Base-by-base conservation (phyloP, 352 stramenopile genomes). In the Phytophthora palmivora region DNA sequence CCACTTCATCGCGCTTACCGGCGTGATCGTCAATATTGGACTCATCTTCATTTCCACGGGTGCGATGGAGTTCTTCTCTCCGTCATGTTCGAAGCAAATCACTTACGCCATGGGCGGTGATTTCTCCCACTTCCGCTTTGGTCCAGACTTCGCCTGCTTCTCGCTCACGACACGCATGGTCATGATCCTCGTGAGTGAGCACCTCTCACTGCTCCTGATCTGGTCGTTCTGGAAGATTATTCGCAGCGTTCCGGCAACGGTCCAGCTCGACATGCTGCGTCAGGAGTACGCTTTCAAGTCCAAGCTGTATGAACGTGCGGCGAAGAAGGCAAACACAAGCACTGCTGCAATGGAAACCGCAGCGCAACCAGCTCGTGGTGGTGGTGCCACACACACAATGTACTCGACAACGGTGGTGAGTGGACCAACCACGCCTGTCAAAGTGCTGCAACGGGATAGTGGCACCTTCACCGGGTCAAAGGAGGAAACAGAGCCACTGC, bases 31-130 rank as follows among this genome's bases (percentile, higher is more conserved):
- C 44, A 91, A 94, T 54, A 83, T 91, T 22, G 81, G 82, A 0
- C 72, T 94, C 1, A 72, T 94, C 38, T 94, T 88, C 49, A 81
- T 94, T 46, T 94, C 85, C 6, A 94, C 82, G 0, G 84, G 85
- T 12, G 77, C 85, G 28, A 82, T 91, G 58, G 85, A 94, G 57
- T 94, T 94, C 49, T 89, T 67, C 55, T 88, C 79, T 24, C 22
- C 61, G 1, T 42, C 48, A 4, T 94, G 85, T 50, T 74, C 79
- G 6, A 46, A 69, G 37, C 70, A 86, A 42, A 87, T 91, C 59
- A 73, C 68, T 3, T 49, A 79, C 15, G 74, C 78, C 14, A 78
- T 93, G 61, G 76, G 76, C 10, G 68, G 65, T 16, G 73, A 93
- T 60, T 89, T 84, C 19, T 72, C 69, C 15, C 63, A 79, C 36